Evolutionary conservation across 1,284 basidiomycete species (phyloP).

Genomic region (Cryptococcus sp.): DNA sequence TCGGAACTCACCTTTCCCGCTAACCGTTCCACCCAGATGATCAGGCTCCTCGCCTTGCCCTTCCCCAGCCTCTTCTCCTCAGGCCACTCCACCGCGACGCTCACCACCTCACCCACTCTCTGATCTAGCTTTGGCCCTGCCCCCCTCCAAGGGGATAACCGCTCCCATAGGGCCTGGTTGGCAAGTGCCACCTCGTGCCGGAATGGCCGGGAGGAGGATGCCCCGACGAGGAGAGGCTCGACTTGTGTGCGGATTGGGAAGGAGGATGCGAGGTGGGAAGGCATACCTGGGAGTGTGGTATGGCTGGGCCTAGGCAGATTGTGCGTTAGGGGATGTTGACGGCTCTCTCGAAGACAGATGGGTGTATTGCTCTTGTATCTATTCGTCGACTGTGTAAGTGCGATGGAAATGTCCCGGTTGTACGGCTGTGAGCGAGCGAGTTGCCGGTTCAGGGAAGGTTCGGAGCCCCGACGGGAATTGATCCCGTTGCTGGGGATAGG

Average conservation of each 20-base stretch:
- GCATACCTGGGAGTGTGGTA: neutral
- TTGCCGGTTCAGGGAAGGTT: neutral
- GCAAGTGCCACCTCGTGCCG: conserved; percentile 13
- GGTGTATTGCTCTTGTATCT: too few relatives aligned
- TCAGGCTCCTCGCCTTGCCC: conserved; percentile 17
- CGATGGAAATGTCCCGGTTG: neutral
- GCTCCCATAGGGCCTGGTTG: conserved; percentile 5
- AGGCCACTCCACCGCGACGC: conserved; percentile 26
- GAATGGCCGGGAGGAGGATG: neutral
- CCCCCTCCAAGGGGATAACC: neutral
- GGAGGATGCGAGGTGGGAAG: neutral
- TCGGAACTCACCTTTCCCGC: conserved; percentile 9
- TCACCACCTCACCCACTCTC: neutral
- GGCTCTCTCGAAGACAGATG: too few relatives aligned
- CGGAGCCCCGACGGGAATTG: too few relatives aligned
- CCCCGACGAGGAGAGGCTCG: conserved; percentile 10
- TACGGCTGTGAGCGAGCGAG: neutral
- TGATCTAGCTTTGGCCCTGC: neutral
- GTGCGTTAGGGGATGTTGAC: neutral
- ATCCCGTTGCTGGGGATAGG: too few relatives aligned
- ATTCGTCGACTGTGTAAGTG: too few relatives aligned
- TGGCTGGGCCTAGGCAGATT: neutral
- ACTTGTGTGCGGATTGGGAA: conserved; percentile 10
- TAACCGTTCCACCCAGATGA: conserved; percentile 23
- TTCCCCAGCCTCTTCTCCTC: conserved; percentile 20